A percentile compares a stretch with the other conserved stretches of the same genome.
Conservation (phyloP, 169 alveolate species). For the Cyclospora cayetanensis region DNA sequence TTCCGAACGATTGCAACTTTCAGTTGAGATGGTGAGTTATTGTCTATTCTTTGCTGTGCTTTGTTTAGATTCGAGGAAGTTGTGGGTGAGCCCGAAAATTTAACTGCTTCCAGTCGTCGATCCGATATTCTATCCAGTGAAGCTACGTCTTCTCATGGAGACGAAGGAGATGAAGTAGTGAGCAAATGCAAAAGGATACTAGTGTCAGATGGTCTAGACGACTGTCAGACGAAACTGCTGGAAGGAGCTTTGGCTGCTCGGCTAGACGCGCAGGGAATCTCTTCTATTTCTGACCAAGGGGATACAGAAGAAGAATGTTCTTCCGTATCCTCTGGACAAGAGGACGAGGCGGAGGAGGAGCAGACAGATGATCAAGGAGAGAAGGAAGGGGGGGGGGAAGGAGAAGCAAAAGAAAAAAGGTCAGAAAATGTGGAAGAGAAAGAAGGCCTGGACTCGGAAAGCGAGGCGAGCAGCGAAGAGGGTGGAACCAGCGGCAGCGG, state of each 20-base stretch:
- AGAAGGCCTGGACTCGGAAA: too few relatives aligned
- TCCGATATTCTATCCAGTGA: too few relatives aligned
- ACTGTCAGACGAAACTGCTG: constrained; percentile 13
- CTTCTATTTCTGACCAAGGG: neutral
- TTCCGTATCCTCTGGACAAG: neutral
- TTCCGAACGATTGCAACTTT: neutral
- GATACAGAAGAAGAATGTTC: neutral
- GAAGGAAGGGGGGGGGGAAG: neutral
- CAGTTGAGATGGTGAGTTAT: neutral
- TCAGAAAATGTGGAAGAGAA: neutral
- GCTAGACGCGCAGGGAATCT: neutral
- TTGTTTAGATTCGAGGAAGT: neutral
- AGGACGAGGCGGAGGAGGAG: neutral
- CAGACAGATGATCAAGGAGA: neutral
- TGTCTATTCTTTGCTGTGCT: neutral
- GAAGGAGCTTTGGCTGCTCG: constrained; percentile 8
- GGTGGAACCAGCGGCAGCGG: too few relatives aligned
- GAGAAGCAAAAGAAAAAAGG: neutral
- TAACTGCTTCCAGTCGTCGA: neutral
- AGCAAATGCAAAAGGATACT: neutral
- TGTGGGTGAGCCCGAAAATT: neutral
- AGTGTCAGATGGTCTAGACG: constrained; percentile 1
- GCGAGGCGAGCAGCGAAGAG: neutral
- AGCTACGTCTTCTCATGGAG: too few relatives aligned
- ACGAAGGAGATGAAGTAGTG: neutral